A percentile compares a stretch with the other conserved stretches of the same genome.
Conservation (phyloP, 495 filamentous ascomycete species). For the Massariosphaeria phaeospora region DNA sequence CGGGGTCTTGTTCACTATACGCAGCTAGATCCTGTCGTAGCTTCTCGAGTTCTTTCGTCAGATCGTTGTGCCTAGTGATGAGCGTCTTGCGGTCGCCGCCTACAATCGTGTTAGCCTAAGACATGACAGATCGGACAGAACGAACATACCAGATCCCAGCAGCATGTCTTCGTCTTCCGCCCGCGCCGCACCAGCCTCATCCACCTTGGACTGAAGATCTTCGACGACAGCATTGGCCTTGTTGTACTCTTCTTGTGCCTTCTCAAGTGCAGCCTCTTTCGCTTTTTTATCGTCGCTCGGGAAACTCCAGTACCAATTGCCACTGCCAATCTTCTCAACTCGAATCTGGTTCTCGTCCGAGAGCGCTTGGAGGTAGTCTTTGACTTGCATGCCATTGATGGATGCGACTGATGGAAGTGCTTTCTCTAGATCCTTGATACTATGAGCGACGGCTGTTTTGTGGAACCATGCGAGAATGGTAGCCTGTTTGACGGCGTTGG, state of each 20-base stretch:
- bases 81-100: slow-evolving; percentile 37
- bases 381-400: slow-evolving; percentile 65
- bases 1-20: slow-evolving; percentile 51
- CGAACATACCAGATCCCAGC: slow-evolving; percentile 10
- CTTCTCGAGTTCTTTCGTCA: slow-evolving; percentile 40
- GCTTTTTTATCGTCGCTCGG: slow-evolving; percentile 56
- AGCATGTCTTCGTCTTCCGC: slow-evolving; percentile 42
- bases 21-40: slow-evolving; percentile 45
- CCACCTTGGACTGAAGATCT: slow-evolving; percentile 44
- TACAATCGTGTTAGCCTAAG: neutral
- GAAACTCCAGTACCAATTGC: slow-evolving; percentile 82
- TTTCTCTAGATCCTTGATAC: slow-evolving; percentile 73
- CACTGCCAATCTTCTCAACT: slow-evolving; percentile 74
- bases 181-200: slow-evolving; percentile 44
- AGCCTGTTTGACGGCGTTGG: slow-evolving; percentile 56
- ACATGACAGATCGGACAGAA: neutral
- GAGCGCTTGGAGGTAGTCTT: slow-evolving; percentile 62
- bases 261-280: slow-evolving; percentile 47
- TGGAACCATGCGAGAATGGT: slow-evolving; percentile 62
- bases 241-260: slow-evolving; percentile 52
- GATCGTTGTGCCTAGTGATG: slow-evolving; percentile 30
- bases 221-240: slow-evolving; percentile 41
- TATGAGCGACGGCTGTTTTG: slow-evolving; percentile 59
- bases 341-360: slow-evolving; percentile 60
- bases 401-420: slow-evolving; percentile 59